Evolutionary conservation across 2,329 filamentous ascomycete genomes (phyloP), one percentile per base, ranked within the genome.

Genomic region (Fusarium nurragi): DNA sequence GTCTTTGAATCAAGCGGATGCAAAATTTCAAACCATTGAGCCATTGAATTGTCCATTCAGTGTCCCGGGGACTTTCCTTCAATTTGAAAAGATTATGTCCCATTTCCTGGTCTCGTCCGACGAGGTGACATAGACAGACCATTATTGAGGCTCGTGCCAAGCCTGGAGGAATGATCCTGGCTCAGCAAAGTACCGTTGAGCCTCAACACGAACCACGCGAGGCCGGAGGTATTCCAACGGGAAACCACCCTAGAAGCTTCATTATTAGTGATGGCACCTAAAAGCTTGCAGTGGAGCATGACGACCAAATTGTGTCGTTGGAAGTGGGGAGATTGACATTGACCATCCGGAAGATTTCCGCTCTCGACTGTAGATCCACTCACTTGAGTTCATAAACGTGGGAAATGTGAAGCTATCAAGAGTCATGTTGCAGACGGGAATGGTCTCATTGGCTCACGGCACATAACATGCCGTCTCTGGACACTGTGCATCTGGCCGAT

Each of bases 301-400:
- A 53, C 37, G 50, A 50, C 50, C 46, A 44, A 47, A 53, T 51
- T 28, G 40, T 67, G 45, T 60, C 40, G 58, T 28, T 59, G 38
- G 40, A 37, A 54, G 64, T 64, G 64, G 64, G 46, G 64, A 48
- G 47, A 32, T 12, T 13, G 39, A 28, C 49, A 41, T 28, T 16
- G n/a, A 19, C 12, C 10, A 23, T 5, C 21, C 64, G 59, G 64
- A 65, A 61, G 39, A 40, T 38, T 65, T 67, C 59, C 64, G 59
- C 44, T 12, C 9, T 22, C 18, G 12, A 34, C 32, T 34, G 16
- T n/a, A 36, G n/a, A 22, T 49, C 46, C 46, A 53, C 64, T 43
- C 25, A 11, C 30, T n/a, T 49, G 41, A 49, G 26, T 41, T 41
- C 32, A 49, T 32, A 48, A 47, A 37, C 47, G 30, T 46, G 45